Evolutionary conservation across 352 stramenopile genomes (phyloP), one percentile per base, ranked within the genome.

Genomic region (Globisporangium apiculatum): DNA sequence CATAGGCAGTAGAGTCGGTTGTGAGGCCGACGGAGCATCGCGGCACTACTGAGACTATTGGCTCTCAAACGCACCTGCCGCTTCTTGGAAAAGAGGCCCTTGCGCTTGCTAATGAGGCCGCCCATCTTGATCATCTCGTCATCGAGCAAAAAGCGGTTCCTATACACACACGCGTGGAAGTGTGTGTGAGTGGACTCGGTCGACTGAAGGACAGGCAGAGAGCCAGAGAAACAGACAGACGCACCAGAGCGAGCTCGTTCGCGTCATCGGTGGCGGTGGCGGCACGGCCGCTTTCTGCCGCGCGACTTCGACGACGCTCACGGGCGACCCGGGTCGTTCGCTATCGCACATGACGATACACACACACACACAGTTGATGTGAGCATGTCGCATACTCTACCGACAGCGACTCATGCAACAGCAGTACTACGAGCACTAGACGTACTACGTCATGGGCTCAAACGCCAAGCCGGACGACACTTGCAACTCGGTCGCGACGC

Each of bases 71-170:
- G 41, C 43, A 82, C 75, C 62, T 91, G 85, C 54, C 85, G 70
- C 58, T 93, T 95, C 69, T 94, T 95, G 37, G 85, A 95, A 53
- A 95, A 95, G 31, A 95, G 69, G 3, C 85, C 85, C 61, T 95
- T 95, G 62, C 85, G 79, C 58, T 93, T 93, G 81, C 83, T 93
- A 65, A 93, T 89, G 49, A 95, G 76, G 1, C 85, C 81, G 9
- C 74, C 70, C 72, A 95, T 89, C 55, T 86, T 88, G 66, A 95
- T 95, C 58, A 91, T 57, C 64, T 95, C 85, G 60, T 95, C 83
- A 58, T 95, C 85, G 56, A 95, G 65, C 57, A 95, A 64, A 59
- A 95, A 95, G 6, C 81, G 80, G 62, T 91, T 91, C 76, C 69
- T 77, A 17, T 42, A 10, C 18, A 45, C 38, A 12, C 5, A 40